These are phyloP conservation scores for Bryoglossum gracile DNA, from an alignment of 495 filamentous ascomycete genomes.

Conservation along the genomic window DNA sequence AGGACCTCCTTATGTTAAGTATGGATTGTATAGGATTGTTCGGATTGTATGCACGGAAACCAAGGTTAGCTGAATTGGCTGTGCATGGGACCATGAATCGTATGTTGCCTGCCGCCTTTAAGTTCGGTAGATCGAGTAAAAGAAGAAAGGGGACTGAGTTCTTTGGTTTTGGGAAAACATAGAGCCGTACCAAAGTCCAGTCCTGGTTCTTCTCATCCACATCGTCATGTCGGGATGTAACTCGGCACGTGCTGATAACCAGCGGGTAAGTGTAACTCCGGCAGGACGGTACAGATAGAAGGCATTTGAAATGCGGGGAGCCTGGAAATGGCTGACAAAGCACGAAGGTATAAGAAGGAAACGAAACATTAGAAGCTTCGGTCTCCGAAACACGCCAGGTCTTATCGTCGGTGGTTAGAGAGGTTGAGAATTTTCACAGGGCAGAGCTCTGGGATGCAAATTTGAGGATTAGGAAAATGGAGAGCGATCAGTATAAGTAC, in stretches of 20 bases:
- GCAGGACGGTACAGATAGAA: not conserved
- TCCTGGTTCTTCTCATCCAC: no score
- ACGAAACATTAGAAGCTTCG: no score
- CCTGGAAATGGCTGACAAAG: no score
- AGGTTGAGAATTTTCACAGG: no score
- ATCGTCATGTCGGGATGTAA: not conserved
- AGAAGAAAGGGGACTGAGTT: not conserved
- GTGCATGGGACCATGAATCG: not conserved
- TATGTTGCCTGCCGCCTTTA: not conserved
- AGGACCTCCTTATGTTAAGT: constrained; percentile 4
- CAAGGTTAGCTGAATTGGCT: not conserved
- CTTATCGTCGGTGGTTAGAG: no score
- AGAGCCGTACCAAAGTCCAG: constrained; percentile 1
- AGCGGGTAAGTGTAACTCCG: not conserved
- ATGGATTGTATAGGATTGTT: not conserved
- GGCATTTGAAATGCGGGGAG: not conserved
- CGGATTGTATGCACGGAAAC: not conserved
- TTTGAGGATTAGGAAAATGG: no score
- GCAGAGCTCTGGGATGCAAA: no score
- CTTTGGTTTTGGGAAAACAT: constrained; percentile 2
- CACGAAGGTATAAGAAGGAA: no score
- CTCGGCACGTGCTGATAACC: not conserved
- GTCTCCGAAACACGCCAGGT: no score
- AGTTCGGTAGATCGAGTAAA: not conserved
- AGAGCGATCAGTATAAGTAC: no score